phyloP scores from a whole-genome alignment of 2,329 filamentous ascomycete species.

The Cladosporium austrohemisphaericum region DNA sequence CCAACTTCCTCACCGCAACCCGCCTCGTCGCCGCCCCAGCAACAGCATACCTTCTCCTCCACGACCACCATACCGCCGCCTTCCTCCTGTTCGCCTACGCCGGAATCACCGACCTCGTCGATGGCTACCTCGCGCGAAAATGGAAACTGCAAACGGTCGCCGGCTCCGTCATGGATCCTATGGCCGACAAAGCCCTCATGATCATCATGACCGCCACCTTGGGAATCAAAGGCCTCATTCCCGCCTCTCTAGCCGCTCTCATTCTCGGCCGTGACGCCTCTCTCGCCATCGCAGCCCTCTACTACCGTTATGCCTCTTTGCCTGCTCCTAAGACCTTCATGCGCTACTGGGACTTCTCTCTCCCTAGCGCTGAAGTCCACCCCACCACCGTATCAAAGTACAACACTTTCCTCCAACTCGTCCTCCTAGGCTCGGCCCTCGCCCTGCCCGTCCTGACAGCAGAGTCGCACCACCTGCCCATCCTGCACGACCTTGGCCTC shows the following conservation, averaged over 20 bases:
- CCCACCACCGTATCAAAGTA: constrained; percentile 80
- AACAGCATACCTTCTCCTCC: constrained; percentile 82
- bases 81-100: constrained; percentile 88
- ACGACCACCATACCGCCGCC: constrained; percentile 74
- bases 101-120: constrained; percentile 83
- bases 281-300: constrained; percentile 80
- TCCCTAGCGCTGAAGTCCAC: constrained; percentile 80
- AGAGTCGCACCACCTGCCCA: constrained; percentile 22
- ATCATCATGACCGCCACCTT: constrained; percentile 83
- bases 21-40: constrained; percentile 78
- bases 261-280: constrained; percentile 86
- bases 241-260: constrained; percentile 86
- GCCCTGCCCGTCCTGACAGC: constrained; percentile 65
- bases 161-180: constrained; percentile 89
- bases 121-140: constrained; percentile 86
- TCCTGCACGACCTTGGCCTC: constrained; percentile 23
- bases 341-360: constrained; percentile 94
- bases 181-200: constrained; percentile 97
- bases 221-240: constrained; percentile 76
- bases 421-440: constrained; percentile 79
- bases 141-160: constrained; percentile 92
- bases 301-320: constrained; percentile 92
- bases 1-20: constrained; percentile 86
- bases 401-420: constrained; percentile 89
- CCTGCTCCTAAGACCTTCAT: constrained; percentile 88